A percentile compares a stretch with the other conserved stretches of the same genome.
Conservation (phyloP, 1,284 basidiomycete species). For the Cutaneotrichosporon daszewskae region DNA sequence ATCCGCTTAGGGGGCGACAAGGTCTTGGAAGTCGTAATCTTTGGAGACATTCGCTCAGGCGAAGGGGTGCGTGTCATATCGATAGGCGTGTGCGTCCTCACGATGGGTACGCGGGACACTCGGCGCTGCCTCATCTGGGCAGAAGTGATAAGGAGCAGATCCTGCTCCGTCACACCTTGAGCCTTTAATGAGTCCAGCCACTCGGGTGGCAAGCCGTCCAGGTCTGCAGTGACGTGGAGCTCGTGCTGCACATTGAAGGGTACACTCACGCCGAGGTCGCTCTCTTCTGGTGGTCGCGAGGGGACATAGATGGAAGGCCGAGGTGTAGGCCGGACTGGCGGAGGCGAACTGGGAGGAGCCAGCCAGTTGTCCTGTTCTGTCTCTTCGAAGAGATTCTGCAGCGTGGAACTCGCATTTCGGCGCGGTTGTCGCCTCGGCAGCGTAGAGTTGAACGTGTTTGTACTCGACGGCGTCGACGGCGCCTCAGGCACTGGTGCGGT, state of each 20-base stretch:
- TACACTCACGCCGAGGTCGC: constrained; percentile 19
- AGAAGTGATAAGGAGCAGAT: constrained; percentile 33
- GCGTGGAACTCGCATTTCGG: background rate
- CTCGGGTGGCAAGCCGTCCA: constrained; percentile 31
- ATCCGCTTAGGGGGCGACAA: too few species aligned
- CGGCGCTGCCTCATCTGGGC: constrained; percentile 20
- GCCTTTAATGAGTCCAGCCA: constrained; percentile 33
- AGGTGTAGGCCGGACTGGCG: background rate
- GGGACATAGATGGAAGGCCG: too few species aligned
- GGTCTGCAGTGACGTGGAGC: constrained; percentile 38
- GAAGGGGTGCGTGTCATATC: background rate
- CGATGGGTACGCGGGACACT: background rate
- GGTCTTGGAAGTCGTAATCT: too few species aligned
- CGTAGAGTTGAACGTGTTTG: too few species aligned
- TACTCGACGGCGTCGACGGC: too few species aligned
- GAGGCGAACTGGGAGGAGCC: too few species aligned
- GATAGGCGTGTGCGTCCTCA: constrained; percentile 1
- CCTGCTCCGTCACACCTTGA: constrained; percentile 37
- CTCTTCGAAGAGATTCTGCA: constrained; percentile 2
- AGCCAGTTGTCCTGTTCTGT: background rate
- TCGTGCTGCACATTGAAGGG: constrained; percentile 46
- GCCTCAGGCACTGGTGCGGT: too few species aligned
- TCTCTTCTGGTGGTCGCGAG: background rate
- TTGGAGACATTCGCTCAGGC: background rate
- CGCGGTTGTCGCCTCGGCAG: background rate